Base-by-base conservation (phyloP, 2,329 filamentous ascomycete genomes). In the Fusarium sambucinum region DNA sequence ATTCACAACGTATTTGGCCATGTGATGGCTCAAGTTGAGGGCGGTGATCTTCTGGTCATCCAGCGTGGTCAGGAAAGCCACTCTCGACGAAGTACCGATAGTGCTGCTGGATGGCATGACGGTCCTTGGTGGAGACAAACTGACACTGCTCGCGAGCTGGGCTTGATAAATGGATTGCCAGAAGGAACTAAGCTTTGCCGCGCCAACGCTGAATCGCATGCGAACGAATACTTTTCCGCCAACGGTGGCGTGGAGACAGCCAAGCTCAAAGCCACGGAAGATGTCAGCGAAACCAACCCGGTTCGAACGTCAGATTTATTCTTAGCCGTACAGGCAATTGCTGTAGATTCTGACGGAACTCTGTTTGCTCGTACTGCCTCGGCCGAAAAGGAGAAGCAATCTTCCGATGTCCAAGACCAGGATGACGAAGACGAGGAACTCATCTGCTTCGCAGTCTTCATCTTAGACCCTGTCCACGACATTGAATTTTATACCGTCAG, bases 21-120 rank as follows among this genome's bases (percentile, higher is more conserved):
- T 54, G 94, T 99, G 75, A 99, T 99, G 96, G 88, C 94, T n/a
- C 96, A 99, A 81, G 96, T 99, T 45, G 96, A 99, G 81, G 96
- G 96, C 69, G 96, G 96, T 56, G 96, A 98, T 75, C 85, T 99
- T 19, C 86, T 98, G 55, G 96, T 99, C 56, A 89, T 98, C 63
- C 96, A 99, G 81, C 92, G 94, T 37, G 96, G 96, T 21, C 92
- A 93, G 64, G 96, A 98, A 80, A 92, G 90, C 48, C 87, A 90
- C 46, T 89, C 89, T 45, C 87, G 90, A 42, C 86, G 86, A 41
- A 88, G 89, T 84, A 60, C 82, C 27, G 87, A 89, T 52, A 83
- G 82, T 19, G 82, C 83, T 29, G 85, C 86, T 37, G 91, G 92
- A 65, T 99, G 96, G 94, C 91, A 89, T 47, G 95, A 98, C 74